Conservation (phyloP, 495 filamentous ascomycete species). For the Penicillium taxi region DNA sequence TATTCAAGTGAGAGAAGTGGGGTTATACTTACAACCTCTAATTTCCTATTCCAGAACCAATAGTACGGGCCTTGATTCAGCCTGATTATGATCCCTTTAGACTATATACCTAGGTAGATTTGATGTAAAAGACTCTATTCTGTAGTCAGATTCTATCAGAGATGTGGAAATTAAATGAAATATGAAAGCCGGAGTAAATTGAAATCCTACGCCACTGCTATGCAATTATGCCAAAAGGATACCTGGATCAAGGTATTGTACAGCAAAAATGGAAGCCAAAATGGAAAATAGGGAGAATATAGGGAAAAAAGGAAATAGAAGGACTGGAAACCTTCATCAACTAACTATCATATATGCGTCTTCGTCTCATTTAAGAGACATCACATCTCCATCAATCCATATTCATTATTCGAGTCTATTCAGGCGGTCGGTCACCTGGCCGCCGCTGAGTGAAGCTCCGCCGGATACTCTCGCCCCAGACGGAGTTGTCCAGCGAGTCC, state of each 20-base stretch:
- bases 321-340: too few species aligned
- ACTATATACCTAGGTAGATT: too few species aligned
- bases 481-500: conserved; percentile 73
- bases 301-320: not conserved
- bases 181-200: not conserved
- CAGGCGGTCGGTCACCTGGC: conserved; percentile 27
- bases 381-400: conserved; percentile 14
- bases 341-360: conserved; percentile 2
- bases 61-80: conserved; percentile 19
- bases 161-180: not conserved
- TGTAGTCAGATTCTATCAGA: conserved; percentile 9
- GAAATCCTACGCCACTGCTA: conserved; percentile 23
- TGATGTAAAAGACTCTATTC: conserved; percentile 13
- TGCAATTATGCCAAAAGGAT: conserved; percentile 18
- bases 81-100: conserved; percentile 10
- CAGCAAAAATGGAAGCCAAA: conserved; percentile 7
- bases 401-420: conserved; percentile 10
- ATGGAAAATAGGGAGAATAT: conserved; percentile 6
- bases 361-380: conserved; percentile 7
- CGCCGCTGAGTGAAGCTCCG: conserved; percentile 76
- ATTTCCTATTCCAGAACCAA: conserved; percentile 4
- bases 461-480: conserved; percentile 87
- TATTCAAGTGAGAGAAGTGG: too few species aligned
- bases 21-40: too few species aligned
- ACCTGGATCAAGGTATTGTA: conserved; percentile 17